Base-by-base conservation (phyloP, 495 filamentous ascomycete species). In the Penicillium longicatenatum region DNA sequence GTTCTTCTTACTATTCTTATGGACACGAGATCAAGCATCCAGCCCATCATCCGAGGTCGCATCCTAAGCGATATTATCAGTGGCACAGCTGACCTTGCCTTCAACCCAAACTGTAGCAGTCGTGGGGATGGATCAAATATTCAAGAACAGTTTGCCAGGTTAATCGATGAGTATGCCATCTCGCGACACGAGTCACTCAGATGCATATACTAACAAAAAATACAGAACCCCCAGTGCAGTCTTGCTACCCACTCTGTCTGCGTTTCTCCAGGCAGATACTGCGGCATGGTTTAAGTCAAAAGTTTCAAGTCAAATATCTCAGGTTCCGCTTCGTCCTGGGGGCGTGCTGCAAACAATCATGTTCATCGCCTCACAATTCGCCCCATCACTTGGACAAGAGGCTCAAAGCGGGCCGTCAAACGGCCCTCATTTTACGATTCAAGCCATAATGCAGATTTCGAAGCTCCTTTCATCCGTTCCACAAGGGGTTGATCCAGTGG, bases 301-400 rank as follows among this genome's bases (percentile, higher is more conserved):
- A 2, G 64, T 89, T 17, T 81, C 84, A 16, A 70, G 74, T 7
- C 67, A 75, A 14, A 75, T 93, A 10, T 84, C 87, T 11, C 62
- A 76, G 17, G 62, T 92, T 16, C 88, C 90, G 4, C 77, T 91
- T n/a, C 80, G 89, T 1, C 68, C 78, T 0, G 69, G 79, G 52
- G 90, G 89, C 3, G 86, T 92, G 5, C 68, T 88, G 19, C 80
- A 86, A 39, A 87, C 84, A 0, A 81, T 93, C 44, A 82, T 90
- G 62, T 92, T 92, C 62, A 78, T 92, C 20, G 80, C 75, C 67
- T 88, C 72, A 64, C 84, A 63, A 77, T 84, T 65, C 74, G 84
- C 70, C 67, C 86, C 58, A 17, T 68, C 72, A 2, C 62, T 78
- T 9, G 75, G 74, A 14, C 65, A 71, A 33, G 72, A 76, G 55